phyloP scores from a whole-genome alignment of 805 yeast genomes.

The Metschnikowia lachancei region DNA sequence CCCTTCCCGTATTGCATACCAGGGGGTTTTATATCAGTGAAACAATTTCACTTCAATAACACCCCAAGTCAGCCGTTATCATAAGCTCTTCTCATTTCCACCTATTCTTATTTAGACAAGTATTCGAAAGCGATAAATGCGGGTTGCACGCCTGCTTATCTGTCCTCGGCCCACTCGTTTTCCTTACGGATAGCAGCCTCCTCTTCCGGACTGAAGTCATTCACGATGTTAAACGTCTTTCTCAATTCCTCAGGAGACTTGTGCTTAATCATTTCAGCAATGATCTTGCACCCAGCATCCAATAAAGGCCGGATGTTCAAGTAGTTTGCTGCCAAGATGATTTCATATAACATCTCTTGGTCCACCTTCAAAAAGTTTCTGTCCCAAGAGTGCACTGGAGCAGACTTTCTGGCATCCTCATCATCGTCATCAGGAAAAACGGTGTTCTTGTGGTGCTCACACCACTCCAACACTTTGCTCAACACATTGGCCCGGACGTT shows the following conservation, averaged over 20 bases:
- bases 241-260: conserved; percentile 79
- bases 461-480: conserved; percentile 92
- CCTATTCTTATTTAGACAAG: background rate
- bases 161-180: conserved; percentile 89
- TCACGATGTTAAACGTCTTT: conserved; percentile 74
- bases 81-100: background rate
- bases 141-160: conserved; percentile 33
- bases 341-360: conserved; percentile 83
- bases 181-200: conserved; percentile 85
- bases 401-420: conserved; percentile 80
- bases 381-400: conserved; percentile 95
- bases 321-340: conserved; percentile 77
- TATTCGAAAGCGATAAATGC: background rate
- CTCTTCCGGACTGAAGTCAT: conserved; percentile 83
- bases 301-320: conserved; percentile 70
- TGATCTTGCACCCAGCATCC: conserved; percentile 77
- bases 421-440: conserved; percentile 75
- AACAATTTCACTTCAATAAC: no score
- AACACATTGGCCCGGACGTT: conserved; percentile 85
- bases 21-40: no score
- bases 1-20: no score
- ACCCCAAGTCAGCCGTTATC: no score
- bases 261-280: conserved; percentile 81
- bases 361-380: conserved; percentile 90
- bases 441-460: conserved; percentile 87